Conservation (phyloP, 495 filamentous ascomycete species). For the Venustampulla echinocandica region DNA sequence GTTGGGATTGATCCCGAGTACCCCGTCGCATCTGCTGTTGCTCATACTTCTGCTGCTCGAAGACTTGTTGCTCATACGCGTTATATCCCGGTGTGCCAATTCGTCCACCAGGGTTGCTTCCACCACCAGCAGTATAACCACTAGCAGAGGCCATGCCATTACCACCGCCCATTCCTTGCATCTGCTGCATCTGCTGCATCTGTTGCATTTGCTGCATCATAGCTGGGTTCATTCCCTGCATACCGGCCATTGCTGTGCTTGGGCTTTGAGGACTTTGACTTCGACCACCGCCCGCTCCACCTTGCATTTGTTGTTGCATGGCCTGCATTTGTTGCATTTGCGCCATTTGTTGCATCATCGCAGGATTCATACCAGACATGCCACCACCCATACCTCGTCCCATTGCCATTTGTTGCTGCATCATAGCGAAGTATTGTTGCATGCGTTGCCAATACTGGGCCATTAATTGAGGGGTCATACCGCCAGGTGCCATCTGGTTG, state of each 20-base stretch:
- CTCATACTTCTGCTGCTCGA: slow-evolving; percentile 84
- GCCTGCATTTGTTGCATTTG: slow-evolving; percentile 70
- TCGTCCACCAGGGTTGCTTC: slow-evolving; percentile 22
- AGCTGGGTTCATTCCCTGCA: slow-evolving; percentile 37
- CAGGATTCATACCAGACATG: slow-evolving; percentile 44
- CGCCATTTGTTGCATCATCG: slow-evolving; percentile 62
- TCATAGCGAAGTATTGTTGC: slow-evolving; percentile 91
- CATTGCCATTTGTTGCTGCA: slow-evolving; percentile 80
- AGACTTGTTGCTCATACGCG: slow-evolving; percentile 67
- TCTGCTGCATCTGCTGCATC: slow-evolving; percentile 63
- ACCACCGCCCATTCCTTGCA: slow-evolving; percentile 31
- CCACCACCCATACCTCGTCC: slow-evolving; percentile 33
- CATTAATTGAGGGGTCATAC: slow-evolving; percentile 93
- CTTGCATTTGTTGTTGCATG: slow-evolving; percentile 54
- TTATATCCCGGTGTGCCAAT: slow-evolving; percentile 50
- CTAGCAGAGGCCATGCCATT: slow-evolving; percentile 22
- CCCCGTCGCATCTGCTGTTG: slow-evolving; percentile 51
- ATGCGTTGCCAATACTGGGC: slow-evolving; percentile 95
- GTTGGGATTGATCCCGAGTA: slow-evolving; percentile 22
- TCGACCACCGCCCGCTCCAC: slow-evolving; percentile 19
- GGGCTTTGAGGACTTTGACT: slow-evolving; percentile 42
- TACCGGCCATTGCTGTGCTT: slow-evolving; percentile 24
- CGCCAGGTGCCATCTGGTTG: slow-evolving; percentile 43
- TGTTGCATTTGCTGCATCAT: slow-evolving; percentile 87
- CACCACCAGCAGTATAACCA: slow-evolving; percentile 13